phyloP scores from a whole-genome alignment of 2,329 filamentous ascomycete species.

The Sclerotinia trifoliorum region DNA sequence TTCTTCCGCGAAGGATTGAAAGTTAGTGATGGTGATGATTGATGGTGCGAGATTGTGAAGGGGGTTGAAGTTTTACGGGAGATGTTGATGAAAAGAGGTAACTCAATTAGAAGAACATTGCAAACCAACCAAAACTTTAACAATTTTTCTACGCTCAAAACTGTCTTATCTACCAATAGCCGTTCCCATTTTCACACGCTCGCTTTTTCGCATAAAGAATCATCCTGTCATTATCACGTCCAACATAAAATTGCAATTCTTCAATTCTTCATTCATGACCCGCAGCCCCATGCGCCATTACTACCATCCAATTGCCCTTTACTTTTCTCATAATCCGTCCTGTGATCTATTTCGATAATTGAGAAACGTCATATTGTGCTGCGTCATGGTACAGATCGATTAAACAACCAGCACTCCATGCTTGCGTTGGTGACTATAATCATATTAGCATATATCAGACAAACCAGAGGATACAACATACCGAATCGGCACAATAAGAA shows the following conservation, averaged over 20 bases:
- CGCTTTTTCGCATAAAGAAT: not conserved
- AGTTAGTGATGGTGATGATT: too few species aligned
- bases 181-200: not conserved
- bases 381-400: conserved; percentile 97
- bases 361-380: conserved; percentile 42
- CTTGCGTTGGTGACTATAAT: conserved; percentile 82
- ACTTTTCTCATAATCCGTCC: not conserved
- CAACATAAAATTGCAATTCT: not conserved
- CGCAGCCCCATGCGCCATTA: not conserved
- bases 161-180: not conserved
- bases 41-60: not conserved
- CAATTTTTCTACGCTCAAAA: not conserved
- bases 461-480: conserved; percentile 42
- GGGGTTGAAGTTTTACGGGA: too few species aligned
- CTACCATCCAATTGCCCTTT: not conserved
- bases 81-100: not conserved
- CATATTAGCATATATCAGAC: conserved; percentile 27
- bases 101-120: not conserved
- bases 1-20: too few species aligned
- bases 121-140: not conserved
- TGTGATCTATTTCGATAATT: conserved; percentile 22
- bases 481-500: conserved; percentile 80
- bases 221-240: not conserved
- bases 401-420: conserved; percentile 92
- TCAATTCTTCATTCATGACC: not conserved